phyloP scores from a whole-genome alignment of 352 stramenopile genomes.

The Elongisporangium anandrum region DNA sequence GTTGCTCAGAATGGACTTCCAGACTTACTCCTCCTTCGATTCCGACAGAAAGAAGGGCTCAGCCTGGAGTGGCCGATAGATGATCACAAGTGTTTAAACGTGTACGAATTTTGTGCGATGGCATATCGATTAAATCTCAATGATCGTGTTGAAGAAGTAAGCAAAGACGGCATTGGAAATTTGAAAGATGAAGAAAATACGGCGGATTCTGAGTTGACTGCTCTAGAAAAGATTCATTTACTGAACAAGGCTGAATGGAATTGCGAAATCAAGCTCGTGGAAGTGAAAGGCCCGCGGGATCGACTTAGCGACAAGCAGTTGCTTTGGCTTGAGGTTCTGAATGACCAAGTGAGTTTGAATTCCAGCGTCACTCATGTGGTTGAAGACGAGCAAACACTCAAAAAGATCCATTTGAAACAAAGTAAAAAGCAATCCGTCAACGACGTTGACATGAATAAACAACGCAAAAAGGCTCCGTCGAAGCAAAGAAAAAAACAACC shows the following conservation, averaged over 20 bases:
- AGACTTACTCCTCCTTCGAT: constrained; percentile 54
- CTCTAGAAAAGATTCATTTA: background rate
- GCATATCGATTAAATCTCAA: constrained; percentile 44
- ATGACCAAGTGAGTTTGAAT: constrained; percentile 44
- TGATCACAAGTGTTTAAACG: constrained; percentile 14
- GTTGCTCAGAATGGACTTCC: constrained; percentile 69
- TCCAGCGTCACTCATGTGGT: constrained; percentile 70
- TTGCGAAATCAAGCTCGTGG: constrained; percentile 58
- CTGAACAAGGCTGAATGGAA: constrained; percentile 8
- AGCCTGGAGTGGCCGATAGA: background rate
- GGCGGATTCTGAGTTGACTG: background rate
- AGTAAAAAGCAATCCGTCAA: constrained; percentile 16
- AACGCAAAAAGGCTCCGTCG: background rate
- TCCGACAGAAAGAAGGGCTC: constrained; percentile 3
- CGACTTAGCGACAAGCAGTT: constrained; percentile 78
- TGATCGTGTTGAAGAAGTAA: background rate
- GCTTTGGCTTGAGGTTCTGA: constrained; percentile 73
- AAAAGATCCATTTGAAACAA: constrained; percentile 22
- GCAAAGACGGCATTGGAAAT: background rate
- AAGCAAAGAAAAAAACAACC: constrained; percentile 4
- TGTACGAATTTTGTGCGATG: constrained; percentile 54
- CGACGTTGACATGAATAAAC: constrained; percentile 1
- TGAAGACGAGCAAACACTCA: constrained; percentile 44
- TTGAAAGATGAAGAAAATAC: background rate
- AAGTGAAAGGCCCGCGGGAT: constrained; percentile 86